Evolutionary conservation across 768 basidiomycete species (phyloP), one percentile per base, ranked within the genome.

Genomic region (Suillus occidentalis): DNA sequence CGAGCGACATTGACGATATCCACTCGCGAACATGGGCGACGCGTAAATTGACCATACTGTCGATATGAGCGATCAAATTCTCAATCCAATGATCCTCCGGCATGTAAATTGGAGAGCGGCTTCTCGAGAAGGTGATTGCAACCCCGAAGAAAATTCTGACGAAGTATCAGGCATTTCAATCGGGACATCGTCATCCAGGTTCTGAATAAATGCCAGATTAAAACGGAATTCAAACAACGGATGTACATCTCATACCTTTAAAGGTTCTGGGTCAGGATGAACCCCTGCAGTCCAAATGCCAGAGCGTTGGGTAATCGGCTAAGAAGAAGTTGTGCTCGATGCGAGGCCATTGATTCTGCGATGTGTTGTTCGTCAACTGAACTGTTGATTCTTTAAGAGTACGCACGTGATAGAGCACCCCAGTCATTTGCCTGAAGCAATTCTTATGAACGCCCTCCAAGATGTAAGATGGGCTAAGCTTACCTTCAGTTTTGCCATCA

Each of bases 401-500:
- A 72, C 86, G 56, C 66, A 89, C 88, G 86, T 55, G 87, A 87
- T 53, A 88, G 75, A 0, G 88, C 79, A 16, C 85, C 85, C 87
- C 87, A 89, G 64, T 89, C 88, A 42, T 87, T 87, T 2, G 84
- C 81, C 87, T 87, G 63, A 10, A 56, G 14, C 36, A 40, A 42
- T 53, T 39, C 57, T 40, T 16, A 60, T 37, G 6, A 50, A 55
- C 2, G 2, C 52, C 28, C 20, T 49, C 31, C 8, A 50, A 14
- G n/a, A 18, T 37, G 37, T 16, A 37, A n/a, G 2, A 4, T 61
- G 4, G 18, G 61, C 0, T 1, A 62, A 16, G 39, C 62, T 64
- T 58, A 85, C 87, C 80, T 88, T 89, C 47, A 89, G 69, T 64
- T 89, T 89, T 6, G 87, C 87, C 87, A 89, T 89, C 53, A 89